Evolutionary conservation across 2,329 filamentous ascomycete species (phyloP), one percentile per base, ranked within the genome.

Genomic region (Xylariaceae sp.): DNA sequence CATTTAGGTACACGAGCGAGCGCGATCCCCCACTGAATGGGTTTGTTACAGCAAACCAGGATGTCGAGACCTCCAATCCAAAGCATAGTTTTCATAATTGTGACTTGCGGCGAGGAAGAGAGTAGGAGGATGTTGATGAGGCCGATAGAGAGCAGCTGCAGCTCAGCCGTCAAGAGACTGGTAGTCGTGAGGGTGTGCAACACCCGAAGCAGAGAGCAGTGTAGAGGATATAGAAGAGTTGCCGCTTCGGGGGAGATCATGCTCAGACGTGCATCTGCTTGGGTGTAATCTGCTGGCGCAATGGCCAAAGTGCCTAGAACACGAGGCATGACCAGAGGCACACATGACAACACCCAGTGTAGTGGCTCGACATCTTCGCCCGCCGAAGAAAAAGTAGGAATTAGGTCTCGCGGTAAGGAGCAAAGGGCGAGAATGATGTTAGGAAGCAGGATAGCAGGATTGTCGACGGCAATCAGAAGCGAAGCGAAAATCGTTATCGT

Each of bases 1-100:
- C 93, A 97, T 67, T 86, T 91, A 2, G 94, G 94, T 15, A 97
- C 90, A 59, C 93, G 83, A 54, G 93, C 92, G 62, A 99, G 77
- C 30, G 88, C 83, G 56, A 97, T 88, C 51, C 90, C 92, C 89
- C 90, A 95, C 67, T 82, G 82, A 42, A 97, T 83, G 10, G 94
- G 83, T 35, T 86, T 81, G 35, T 85, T 84, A 70, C 91, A 95
- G 4, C 84, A 77, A 3, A 93, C 75, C 56, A 96, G 84, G 13
- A 96, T 73, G 51, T 84, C 82, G 35, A 97, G 73, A 0, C 92
- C 92, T n/a, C 93, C 87, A 50, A 87, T 79, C 89, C 90, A 96
- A 58, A 97, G 79, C 56, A 97, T 77, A 13, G 88, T 86, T 75
- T 96, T 94, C 52, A 97, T 78, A 62, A 96, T 92, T 64, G 90